Base-by-base conservation (phyloP, 805 yeast genomes). In the Soucietia sequanensis region DNA sequence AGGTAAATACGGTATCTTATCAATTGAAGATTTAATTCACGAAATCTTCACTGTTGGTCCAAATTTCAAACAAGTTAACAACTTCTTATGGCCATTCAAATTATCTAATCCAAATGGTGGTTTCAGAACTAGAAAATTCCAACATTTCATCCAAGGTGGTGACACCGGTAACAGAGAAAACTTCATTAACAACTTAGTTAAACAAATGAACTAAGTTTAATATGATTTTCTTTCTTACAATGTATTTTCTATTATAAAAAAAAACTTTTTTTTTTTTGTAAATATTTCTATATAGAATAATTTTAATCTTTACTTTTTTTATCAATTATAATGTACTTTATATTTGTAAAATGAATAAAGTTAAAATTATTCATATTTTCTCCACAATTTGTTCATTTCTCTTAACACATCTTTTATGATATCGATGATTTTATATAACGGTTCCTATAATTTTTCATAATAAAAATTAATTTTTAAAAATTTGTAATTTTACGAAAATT, bases 61-160 rank as follows among this genome's bases (percentile, higher is more conserved):
- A 72, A 88, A 88, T 90, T 88, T 88, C 89, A 88, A 88, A 79
- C 95, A 88, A 79, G 96, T 86, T 62, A 86, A 85, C 90, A 88
- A 87, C 95, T 88, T 88, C 81, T 80, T 88, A 75, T 87, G 95
- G 95, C 96, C 96, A 77, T 88, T 88, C 91, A 81, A 85, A 78
- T 81, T 88, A 70, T 86, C 95, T 60, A 86, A 84, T 83, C 96
- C 96, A 74, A 79, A 80, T 72, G 96, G 96, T 76, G 96, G 96
- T 73, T 88, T 95, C 95, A 91, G 95, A 79, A 85, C 85, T 56
- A 88, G 95, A 83, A 88, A 88, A 81, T 88, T 88, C 95, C 81
- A 81, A 78, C 95, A 88, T 78, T 88, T 84, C 69, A 84, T 88
- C 80, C 95, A 86, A 78, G 95, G 95, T 80, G 96, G 96, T 84